Evolutionary conservation across 352 stramenopile species (phyloP).

Genomic region (Globisporangium irregulare): DNA sequence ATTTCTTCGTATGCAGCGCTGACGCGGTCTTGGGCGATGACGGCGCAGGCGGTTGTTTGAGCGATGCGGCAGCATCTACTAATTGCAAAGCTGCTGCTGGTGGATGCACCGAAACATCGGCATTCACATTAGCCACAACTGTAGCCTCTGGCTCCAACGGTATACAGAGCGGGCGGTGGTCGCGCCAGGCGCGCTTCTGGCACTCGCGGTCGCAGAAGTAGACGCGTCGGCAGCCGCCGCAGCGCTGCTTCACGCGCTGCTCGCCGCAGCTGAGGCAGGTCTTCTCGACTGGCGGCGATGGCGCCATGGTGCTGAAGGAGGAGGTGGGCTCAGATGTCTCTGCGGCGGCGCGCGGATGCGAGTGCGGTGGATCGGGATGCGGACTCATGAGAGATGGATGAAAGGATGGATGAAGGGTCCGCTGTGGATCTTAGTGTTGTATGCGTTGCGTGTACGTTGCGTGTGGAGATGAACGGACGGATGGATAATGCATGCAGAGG

Average conservation of each 20-base stretch:
- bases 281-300: neutral
- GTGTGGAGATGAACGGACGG: neutral
- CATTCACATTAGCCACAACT: neutral
- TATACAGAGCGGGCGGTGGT: conserved; percentile 50
- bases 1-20: conserved; percentile 14
- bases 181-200: conserved; percentile 58
- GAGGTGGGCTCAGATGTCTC: neutral
- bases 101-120: neutral
- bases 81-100: conserved; percentile 4
- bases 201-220: conserved; percentile 81
- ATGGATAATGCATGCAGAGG: neutral
- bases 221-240: conserved; percentile 61
- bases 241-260: conserved; percentile 58
- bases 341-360: neutral
- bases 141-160: conserved; percentile 3
- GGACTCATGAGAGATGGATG: neutral
- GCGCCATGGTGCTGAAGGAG: neutral
- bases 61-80: neutral
- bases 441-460: no score
- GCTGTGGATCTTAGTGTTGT: no score
- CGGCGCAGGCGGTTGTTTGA: neutral
- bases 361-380: neutral
- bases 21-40: neutral
- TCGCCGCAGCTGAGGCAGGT: conserved; percentile 46
- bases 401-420: neutral